phyloP scores from a whole-genome alignment of 345 rosid genomes.

The Eucalyptus leucophloia region DNA sequence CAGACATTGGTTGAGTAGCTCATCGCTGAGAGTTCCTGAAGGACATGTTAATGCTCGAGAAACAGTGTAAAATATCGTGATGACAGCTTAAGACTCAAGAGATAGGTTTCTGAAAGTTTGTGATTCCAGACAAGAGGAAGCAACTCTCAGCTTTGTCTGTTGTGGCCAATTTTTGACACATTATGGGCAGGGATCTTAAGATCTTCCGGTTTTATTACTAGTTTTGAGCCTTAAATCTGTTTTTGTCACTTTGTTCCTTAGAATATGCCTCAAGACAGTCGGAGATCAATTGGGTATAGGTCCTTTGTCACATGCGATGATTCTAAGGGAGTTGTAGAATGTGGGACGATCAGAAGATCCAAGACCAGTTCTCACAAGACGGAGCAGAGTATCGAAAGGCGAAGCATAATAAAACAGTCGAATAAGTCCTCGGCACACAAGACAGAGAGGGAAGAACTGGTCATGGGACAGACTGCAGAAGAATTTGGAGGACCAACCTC shows the following conservation, averaged over 20 bases:
- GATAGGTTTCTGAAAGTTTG: not conserved
- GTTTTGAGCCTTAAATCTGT: not conserved
- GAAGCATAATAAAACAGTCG: conserved; percentile 5
- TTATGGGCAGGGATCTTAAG: not conserved
- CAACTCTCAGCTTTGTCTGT: not conserved
- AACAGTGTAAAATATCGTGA: not conserved
- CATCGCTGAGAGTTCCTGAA: not conserved
- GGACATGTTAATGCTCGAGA: not conserved
- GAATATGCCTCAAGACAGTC: conserved; percentile 57
- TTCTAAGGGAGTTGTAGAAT: conserved; percentile 78
- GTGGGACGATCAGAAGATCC: conserved; percentile 61
- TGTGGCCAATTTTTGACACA: not conserved
- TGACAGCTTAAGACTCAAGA: not conserved
- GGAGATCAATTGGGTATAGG: conserved; percentile 57
- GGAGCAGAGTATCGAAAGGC: conserved; percentile 20
- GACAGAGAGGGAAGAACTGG: conserved; percentile 1
- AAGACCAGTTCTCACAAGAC: conserved; percentile 19
- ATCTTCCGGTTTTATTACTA: conserved; percentile 1
- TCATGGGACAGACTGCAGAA: conserved; percentile 4
- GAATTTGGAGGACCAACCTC: conserved; percentile 25
- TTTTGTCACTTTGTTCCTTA: not conserved
- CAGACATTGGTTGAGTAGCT: not conserved
- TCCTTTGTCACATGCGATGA: conserved; percentile 82
- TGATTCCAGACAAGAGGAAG: not conserved
- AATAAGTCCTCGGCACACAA: not conserved